Evolutionary conservation across 257 asterid genomes (phyloP).

Genomic region (Asclepias syriaca): DNA sequence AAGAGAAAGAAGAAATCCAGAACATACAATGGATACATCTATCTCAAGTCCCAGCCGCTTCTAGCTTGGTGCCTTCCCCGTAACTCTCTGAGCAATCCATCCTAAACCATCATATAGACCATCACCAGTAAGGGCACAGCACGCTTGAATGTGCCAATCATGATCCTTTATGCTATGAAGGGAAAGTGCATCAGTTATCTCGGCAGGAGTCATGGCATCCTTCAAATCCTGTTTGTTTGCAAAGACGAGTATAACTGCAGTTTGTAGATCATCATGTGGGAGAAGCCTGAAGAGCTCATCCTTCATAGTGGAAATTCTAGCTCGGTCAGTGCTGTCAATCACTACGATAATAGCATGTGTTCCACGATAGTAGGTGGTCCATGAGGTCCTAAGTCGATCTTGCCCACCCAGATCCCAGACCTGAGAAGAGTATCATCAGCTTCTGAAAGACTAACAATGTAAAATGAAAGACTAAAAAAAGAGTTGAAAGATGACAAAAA

Average conservation of each 20-base stretch:
- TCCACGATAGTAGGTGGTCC: slow-evolving; percentile 95
- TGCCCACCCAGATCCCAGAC: slow-evolving; percentile 99
- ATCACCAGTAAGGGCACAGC: slow-evolving; percentile 91
- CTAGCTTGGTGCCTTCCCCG: slow-evolving; percentile 80
- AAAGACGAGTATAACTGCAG: slow-evolving; percentile 71
- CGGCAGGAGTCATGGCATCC: slow-evolving; percentile 99
- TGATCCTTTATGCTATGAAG: slow-evolving; percentile 97
- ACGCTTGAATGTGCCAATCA: slow-evolving; percentile 98
- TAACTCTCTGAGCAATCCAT: slow-evolving; percentile 87
- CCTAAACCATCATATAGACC: slow-evolving; percentile 96
- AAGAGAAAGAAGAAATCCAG: not conserved
- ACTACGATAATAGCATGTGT: slow-evolving; percentile 87
- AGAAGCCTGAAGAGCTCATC: slow-evolving; percentile 84
- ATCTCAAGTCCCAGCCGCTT: not conserved
- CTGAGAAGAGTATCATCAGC: slow-evolving; percentile 29
- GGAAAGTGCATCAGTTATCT: slow-evolving; percentile 87
- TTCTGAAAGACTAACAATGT: no score
- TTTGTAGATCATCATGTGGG: slow-evolving; percentile 81
- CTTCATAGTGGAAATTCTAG: slow-evolving; percentile 83
- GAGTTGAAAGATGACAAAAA: not conserved
- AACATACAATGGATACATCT: slow-evolving; percentile 6
- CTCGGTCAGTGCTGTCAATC: slow-evolving; percentile 96
- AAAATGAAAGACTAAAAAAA: no score
- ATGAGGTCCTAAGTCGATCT: slow-evolving; percentile 84
- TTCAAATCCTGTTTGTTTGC: slow-evolving; percentile 98